Percentiles rank a stretch among this genome's conserved stretches.
Evolutionary conservation across 2,329 filamentous ascomycete species (phyloP).

Genomic region (Colletotrichum caudatum): DNA sequence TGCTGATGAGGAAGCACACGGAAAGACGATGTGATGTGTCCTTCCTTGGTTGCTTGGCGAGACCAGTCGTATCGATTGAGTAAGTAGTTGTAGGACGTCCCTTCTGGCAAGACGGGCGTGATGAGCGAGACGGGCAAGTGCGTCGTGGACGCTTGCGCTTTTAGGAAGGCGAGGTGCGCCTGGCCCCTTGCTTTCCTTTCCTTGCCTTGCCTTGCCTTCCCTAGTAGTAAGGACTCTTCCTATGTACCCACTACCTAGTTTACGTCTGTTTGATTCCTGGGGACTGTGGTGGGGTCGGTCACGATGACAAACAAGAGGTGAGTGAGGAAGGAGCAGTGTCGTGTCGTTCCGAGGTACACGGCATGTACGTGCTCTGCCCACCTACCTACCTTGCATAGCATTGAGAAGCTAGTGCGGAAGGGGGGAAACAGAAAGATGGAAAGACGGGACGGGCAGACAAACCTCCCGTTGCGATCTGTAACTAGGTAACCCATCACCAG

Average conservation of each 20-base stretch:
- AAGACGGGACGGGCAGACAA: neutral
- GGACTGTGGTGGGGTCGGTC: neutral
- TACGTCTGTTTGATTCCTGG: neutral
- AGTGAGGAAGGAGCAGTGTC: neutral
- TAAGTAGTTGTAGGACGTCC: constrained; percentile 8
- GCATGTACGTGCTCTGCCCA: neutral
- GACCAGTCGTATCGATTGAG: constrained; percentile 23
- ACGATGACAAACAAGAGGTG: neutral
- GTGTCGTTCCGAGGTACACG: neutral
- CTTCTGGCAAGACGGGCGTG: constrained; percentile 10
- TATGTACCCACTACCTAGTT: too few species aligned
- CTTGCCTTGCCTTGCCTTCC: neutral
- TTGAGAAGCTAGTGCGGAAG: constrained; percentile 12
- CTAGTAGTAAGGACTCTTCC: too few species aligned
- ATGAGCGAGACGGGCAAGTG: constrained; percentile 30
- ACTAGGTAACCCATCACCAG: neutral
- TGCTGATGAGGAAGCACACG: neutral
- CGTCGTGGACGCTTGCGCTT: constrained; percentile 31
- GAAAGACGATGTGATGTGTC: constrained; percentile 6
- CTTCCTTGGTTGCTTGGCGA: constrained; percentile 22
- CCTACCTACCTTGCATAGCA: constrained; percentile 13
- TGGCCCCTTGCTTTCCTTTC: neutral
- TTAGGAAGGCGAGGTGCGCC: constrained; percentile 28
- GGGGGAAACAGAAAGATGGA: neutral
- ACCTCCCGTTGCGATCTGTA: neutral